Base-by-base conservation (phyloP, 352 stramenopile species). In the Globisporangium acanthophoron region DNA sequence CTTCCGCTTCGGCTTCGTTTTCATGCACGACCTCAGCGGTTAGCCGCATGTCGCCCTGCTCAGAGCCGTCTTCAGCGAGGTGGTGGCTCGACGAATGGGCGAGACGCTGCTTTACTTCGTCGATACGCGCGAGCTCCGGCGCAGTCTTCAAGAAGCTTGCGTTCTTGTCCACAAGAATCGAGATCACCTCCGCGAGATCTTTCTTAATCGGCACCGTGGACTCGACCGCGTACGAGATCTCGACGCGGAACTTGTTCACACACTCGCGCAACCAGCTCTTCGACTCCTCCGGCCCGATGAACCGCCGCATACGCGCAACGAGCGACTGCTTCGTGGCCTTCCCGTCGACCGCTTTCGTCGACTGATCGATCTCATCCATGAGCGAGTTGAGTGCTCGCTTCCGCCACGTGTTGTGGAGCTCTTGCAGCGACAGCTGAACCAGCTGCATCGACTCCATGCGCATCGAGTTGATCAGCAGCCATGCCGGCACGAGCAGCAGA, bases 381-480 rank as follows among this genome's bases (percentile, higher is more conserved):
- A 99, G 78, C 18, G 92, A 90, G 29, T 87, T 73, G 56, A 99
- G 89, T 11, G 96, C 87, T 49, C 90, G 75, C 56, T 99, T 99
- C 21, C 97, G 87, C 78, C 97, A 98, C 35, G 98, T 98, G 67
- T 99, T 99, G 65, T 94, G 96, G 59, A 99, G 88, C 62, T 99
- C 96, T 66, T 97, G 89, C 44, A 96, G 59, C 49, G 94, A 99
- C 15, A 99, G 77, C 70, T 99, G 92, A n/a, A 98, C 88, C 46
- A 98, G 97, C 68, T 99, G 97, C 85, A 99, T 98, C 58, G 98
- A 98, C 67, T 99, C 98, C 64, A 97, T 98, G 31, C 96, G 96
- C 96, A 99, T 99, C 64, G 96, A 98, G 80, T 99, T 99, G 52
- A 99, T 92, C 53, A 98, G 90, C 33, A 99, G 85, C 97, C 97